Percentiles rank a stretch among this genome's conserved stretches.
phyloP scores from a whole-genome alignment of 2,329 filamentous ascomycete species.

The Alternaria gaisen region DNA sequence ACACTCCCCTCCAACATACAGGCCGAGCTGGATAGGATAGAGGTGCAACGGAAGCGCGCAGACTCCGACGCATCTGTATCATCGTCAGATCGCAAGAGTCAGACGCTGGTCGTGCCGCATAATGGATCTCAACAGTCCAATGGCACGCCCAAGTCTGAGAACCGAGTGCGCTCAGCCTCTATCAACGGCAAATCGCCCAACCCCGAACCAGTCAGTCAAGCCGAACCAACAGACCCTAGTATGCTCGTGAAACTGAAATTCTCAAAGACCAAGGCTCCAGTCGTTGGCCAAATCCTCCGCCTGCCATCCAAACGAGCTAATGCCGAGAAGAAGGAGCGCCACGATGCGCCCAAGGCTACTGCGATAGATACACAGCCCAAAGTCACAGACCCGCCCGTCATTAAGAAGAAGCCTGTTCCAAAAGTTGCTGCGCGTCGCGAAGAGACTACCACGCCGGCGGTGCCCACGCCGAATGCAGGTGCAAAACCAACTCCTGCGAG shows the following conservation, averaged over 20 bases:
- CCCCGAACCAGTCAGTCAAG: slow-evolving; percentile 18
- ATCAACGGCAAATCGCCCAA: slow-evolving; percentile 40
- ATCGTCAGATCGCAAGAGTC: slow-evolving; percentile 44
- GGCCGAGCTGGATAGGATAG: slow-evolving; percentile 59
- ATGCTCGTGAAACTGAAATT: slow-evolving; percentile 62
- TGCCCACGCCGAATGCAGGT: slow-evolving; percentile 12
- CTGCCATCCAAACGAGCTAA: slow-evolving; percentile 40
- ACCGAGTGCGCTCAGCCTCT: slow-evolving; percentile 37
- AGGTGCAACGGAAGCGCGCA: slow-evolving; percentile 47
- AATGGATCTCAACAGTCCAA: slow-evolving; percentile 27
- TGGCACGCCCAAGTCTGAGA: slow-evolving; percentile 31
- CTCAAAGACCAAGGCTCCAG: slow-evolving; percentile 58
- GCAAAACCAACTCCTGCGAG: slow-evolving; percentile 21
- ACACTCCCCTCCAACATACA: slow-evolving; percentile 65
- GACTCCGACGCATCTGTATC: slow-evolving; percentile 48
- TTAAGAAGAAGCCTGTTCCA: slow-evolving; percentile 38
- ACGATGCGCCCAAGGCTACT: slow-evolving; percentile 30
- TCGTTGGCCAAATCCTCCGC: slow-evolving; percentile 53
- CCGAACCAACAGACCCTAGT: slow-evolving; percentile 23
- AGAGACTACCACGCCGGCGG: slow-evolving; percentile 28
- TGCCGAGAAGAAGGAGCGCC: slow-evolving; percentile 40
- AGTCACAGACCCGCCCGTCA: slow-evolving; percentile 25
- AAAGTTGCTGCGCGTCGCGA: slow-evolving; percentile 38
- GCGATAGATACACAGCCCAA: slow-evolving; percentile 30
- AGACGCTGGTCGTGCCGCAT: slow-evolving; percentile 36